phyloP scores from a whole-genome alignment of 768 basidiomycete species.

The Hydnomerulius pinastri region DNA sequence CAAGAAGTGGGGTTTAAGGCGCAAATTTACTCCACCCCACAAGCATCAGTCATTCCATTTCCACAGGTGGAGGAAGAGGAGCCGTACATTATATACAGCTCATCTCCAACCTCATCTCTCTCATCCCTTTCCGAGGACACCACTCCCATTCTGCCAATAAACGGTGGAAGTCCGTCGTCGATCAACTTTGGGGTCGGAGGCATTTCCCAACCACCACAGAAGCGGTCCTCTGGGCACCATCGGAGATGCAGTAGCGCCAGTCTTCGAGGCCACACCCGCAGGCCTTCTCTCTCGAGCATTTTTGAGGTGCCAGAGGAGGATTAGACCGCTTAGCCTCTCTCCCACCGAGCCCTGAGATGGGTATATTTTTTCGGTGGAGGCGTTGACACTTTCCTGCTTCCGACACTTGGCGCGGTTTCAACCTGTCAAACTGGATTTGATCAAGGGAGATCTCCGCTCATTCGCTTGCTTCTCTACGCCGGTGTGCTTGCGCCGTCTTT shows the following conservation, averaged over 20 bases:
- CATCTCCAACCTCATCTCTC: constrained; percentile 33
- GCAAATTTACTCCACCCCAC: neutral
- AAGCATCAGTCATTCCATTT: constrained; percentile 24
- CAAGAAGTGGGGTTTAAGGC: neutral
- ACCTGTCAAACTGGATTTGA: constrained; percentile 10
- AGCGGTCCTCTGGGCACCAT: constrained; percentile 24
- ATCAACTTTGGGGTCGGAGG: constrained; percentile 6
- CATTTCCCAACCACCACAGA: constrained; percentile 13
- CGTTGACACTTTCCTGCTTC: constrained; percentile 10
- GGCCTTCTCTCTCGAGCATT: constrained; percentile 33
- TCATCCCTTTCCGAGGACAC: constrained; percentile 34
- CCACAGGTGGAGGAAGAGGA: constrained; percentile 32
- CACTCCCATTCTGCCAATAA: constrained; percentile 26
- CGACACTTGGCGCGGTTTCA: neutral
- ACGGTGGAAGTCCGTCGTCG: constrained; percentile 12
- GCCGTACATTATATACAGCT: constrained; percentile 35
- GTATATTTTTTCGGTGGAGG: neutral
- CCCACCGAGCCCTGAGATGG: neutral
- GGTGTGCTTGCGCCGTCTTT: constrained; percentile 15
- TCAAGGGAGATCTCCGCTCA: neutral
- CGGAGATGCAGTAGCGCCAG: constrained; percentile 34
- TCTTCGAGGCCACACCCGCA: constrained; percentile 31
- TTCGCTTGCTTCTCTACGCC: neutral
- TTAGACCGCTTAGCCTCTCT: constrained; percentile 4
- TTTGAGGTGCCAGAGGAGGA: constrained; percentile 36